A percentile compares a stretch with the other conserved stretches of the same genome.
Conservation (phyloP, 2,329 filamentous ascomycete genomes). For the Ascochyta fabae region DNA sequence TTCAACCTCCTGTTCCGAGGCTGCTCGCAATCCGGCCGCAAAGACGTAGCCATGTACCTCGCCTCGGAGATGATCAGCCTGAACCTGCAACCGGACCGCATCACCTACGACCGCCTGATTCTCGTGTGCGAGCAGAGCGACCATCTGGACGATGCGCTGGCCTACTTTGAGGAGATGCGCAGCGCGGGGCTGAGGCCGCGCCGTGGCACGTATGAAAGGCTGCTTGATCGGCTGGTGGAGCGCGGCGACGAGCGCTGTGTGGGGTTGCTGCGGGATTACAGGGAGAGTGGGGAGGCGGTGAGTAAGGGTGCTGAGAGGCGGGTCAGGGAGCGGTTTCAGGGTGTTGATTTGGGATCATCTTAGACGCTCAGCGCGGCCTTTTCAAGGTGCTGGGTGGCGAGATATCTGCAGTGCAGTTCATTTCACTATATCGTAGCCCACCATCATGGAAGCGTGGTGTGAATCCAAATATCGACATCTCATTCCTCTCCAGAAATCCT, state of each 20-base stretch:
- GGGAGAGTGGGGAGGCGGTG: slow-evolving; percentile 19
- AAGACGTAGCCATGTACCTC: slow-evolving; percentile 66
- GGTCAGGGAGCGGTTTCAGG: slow-evolving; percentile 23
- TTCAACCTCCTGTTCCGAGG: slow-evolving; percentile 67
- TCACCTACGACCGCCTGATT: slow-evolving; percentile 69
- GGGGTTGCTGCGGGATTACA: slow-evolving; percentile 26
- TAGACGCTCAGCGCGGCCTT: no score
- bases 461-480: no score
- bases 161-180: slow-evolving; percentile 60
- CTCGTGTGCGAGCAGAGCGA: slow-evolving; percentile 57
- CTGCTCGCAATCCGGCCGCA: slow-evolving; percentile 53
- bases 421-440: no score
- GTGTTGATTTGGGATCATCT: no score
- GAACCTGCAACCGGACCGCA: slow-evolving; percentile 59
- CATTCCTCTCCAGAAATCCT: no score
- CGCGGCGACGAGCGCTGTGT: slow-evolving; percentile 28
- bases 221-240: slow-evolving; percentile 21
- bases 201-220: slow-evolving; percentile 23
- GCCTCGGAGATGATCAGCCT: slow-evolving; percentile 67
- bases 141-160: slow-evolving; percentile 55
- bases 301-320: slow-evolving; percentile 18
- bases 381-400: no score
- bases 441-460: no score
- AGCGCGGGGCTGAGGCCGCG: slow-evolving; percentile 20
- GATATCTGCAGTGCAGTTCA: no score